Evolutionary conservation across 306 rosid species (phyloP).

Genomic region (Begonia loranthoides): DNA sequence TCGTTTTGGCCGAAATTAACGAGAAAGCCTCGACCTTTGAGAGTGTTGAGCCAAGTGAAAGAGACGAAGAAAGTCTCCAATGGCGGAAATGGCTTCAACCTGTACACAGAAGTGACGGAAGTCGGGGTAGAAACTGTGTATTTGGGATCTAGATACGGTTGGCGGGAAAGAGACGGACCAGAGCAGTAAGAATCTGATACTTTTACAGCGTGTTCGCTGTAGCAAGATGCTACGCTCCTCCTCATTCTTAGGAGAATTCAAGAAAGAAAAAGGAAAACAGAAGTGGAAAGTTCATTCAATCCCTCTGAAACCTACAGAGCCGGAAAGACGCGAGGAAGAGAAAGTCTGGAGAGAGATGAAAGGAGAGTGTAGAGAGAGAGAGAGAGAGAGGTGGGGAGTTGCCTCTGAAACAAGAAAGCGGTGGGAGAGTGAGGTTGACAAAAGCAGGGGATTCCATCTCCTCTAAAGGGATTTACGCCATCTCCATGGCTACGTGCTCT

Average conservation of each 20-base stretch:
- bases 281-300: too few species aligned
- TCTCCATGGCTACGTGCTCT: too few species aligned
- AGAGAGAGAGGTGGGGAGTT: constrained; percentile 10
- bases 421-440: constrained; percentile 23
- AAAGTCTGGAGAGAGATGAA: too few species aligned
- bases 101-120: constrained; percentile 41
- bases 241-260: constrained; percentile 13
- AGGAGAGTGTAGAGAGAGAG: constrained; percentile 4
- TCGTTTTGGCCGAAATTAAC: constrained; percentile 15
- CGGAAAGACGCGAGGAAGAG: too few species aligned
- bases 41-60: constrained; percentile 38
- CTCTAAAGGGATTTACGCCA: neutral
- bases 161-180: constrained; percentile 43
- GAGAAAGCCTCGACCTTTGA: constrained; percentile 31
- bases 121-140: constrained; percentile 24
- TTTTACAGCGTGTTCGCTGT: constrained; percentile 71
- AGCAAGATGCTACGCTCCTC: constrained; percentile 81
- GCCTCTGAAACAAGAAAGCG: constrained; percentile 16
- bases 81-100: constrained; percentile 25
- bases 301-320: too few species aligned
- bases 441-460: constrained; percentile 8
- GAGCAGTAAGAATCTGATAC: constrained; percentile 85
- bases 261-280: constrained; percentile 13
- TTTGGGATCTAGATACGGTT: constrained; percentile 36
- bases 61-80: constrained; percentile 25